Conservation (phyloP, 805 yeast species). For the Myxozyma lipomycoides region DNA sequence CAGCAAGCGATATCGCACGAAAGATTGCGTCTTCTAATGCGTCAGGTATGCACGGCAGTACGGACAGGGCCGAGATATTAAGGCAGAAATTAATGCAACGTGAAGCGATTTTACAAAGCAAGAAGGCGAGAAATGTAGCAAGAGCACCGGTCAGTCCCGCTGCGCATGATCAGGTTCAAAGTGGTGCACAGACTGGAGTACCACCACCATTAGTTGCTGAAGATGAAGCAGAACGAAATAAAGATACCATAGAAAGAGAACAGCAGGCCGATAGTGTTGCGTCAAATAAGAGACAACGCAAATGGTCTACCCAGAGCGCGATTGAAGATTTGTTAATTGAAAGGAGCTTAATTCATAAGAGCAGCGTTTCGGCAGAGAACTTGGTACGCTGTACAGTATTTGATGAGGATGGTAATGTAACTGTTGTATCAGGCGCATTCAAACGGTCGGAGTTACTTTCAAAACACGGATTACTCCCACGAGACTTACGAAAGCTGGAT, state of each 20-base stretch:
- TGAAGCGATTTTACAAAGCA: not conserved
- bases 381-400: slow-evolving; percentile 63
- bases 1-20: not conserved
- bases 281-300: not conserved
- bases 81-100: not conserved
- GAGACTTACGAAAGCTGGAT: slow-evolving; percentile 88
- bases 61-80: not conserved
- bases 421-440: slow-evolving; percentile 65
- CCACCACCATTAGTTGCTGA: not conserved
- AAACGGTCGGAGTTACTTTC: slow-evolving; percentile 68
- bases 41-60: not conserved
- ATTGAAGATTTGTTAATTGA: slow-evolving; percentile 23
- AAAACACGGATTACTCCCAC: slow-evolving; percentile 74
- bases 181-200: no score
- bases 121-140: not conserved
- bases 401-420: slow-evolving; percentile 63
- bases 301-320: slow-evolving; percentile 1
- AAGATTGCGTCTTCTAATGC: not conserved
- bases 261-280: no score
- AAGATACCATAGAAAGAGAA: no score
- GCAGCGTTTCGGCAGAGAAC: slow-evolving; percentile 18
- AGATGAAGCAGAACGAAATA: not conserved
- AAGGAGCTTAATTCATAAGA: slow-evolving; percentile 15
- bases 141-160: no score
- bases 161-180: no score